A percentile compares a stretch with the other conserved stretches of the same genome.
These are phyloP conservation scores for Eucalyptus curtisii DNA, from an alignment of 345 rosid genomes.

Conservation along the genomic window DNA sequence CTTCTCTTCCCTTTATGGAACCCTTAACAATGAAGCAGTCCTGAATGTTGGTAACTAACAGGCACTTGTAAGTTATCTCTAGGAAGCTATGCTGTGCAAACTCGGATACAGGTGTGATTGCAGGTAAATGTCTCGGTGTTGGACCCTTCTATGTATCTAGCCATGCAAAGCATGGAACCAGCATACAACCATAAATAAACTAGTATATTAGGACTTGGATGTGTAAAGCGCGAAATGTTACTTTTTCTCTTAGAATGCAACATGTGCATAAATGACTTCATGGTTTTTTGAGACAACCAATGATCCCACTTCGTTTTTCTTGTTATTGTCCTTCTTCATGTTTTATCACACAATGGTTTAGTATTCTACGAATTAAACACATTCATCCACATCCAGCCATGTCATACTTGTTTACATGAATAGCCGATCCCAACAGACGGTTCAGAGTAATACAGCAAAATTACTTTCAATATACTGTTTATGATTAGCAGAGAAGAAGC, in stretches of 20 bases:
- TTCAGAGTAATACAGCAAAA: background rate
- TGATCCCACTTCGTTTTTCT: background rate
- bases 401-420: background rate
- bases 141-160: background rate
- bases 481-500: background rate
- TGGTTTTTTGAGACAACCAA: background rate
- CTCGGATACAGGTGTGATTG: background rate
- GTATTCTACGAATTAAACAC: background rate
- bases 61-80: background rate
- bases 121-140: background rate
- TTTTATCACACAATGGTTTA: background rate
- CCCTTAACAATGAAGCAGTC: background rate
- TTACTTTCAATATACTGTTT: background rate
- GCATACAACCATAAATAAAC: background rate
- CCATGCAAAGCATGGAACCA: background rate
- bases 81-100: background rate
- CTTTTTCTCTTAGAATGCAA: background rate
- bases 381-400: background rate
- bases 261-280: background rate
- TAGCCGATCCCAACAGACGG: rapidly evolving
- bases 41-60: background rate
- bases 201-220: background rate
- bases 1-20: background rate
- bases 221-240: background rate
- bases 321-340: background rate